phyloP scores from a whole-genome alignment of 306 rosid species.

The Medicago truncatula region DNA sequence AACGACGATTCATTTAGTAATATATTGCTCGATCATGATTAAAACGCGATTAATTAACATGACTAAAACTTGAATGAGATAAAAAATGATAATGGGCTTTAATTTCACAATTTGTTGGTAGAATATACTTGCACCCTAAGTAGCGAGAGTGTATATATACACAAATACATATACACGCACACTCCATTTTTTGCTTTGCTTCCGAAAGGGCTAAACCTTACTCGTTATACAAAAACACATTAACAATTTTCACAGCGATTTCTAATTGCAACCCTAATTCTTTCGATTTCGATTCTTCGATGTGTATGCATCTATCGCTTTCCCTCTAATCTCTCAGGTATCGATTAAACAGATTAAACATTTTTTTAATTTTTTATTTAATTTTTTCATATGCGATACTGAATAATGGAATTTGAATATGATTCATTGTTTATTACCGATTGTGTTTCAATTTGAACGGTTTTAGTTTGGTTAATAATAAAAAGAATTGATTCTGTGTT shows the following conservation, averaged over 20 bases:
- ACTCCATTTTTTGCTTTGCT: slow-evolving; percentile 3
- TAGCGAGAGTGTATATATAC: neutral
- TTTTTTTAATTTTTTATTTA: neutral
- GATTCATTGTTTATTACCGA: slow-evolving; percentile 36
- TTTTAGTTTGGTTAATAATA: slow-evolving; percentile 31
- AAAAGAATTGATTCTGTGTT: slow-evolving; percentile 17
- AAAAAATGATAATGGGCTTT: neutral
- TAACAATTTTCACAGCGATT: neutral
- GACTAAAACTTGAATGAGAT: no score
- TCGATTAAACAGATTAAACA: neutral
- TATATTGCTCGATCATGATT: no score
- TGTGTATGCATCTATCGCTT: neutral
- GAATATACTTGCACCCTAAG: neutral
- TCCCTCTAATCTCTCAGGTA: neutral
- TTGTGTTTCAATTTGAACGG: slow-evolving; percentile 30
- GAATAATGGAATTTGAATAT: slow-evolving; percentile 33
- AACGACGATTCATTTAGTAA: no score
- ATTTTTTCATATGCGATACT: neutral
- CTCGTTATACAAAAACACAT: neutral
- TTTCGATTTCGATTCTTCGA: neutral
- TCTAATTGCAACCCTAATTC: neutral
- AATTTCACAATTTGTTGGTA: neutral
- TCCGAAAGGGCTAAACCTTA: neutral
- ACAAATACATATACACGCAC: neutral
- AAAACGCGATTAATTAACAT: no score